Percentiles rank a stretch among this genome's conserved stretches.
Evolutionary conservation across 2,329 filamentous ascomycete species (phyloP).

Genomic region (Fusarium foetens): DNA sequence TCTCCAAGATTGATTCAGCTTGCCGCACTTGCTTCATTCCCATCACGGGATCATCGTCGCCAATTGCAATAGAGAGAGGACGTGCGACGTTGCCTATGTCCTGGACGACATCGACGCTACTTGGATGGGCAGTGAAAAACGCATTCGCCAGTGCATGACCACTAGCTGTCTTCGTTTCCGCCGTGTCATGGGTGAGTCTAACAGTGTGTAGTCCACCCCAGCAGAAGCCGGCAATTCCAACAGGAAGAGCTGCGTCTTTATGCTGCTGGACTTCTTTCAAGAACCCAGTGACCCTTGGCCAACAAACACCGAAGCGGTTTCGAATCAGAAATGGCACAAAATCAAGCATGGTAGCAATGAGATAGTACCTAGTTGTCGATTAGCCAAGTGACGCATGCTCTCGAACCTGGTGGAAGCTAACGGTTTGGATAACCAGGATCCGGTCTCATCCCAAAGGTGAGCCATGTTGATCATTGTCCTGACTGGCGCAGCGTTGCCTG

Average conservation of each 20-base stretch:
- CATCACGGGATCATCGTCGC: not conserved
- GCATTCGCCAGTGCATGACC: not conserved
- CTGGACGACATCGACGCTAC: not conserved
- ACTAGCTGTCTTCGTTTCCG: not conserved
- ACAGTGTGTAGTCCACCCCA: constrained; percentile 69
- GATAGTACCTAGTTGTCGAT: not conserved
- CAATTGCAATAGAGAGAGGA: not conserved
- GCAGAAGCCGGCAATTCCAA: constrained; percentile 69
- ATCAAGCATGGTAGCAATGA: not conserved
- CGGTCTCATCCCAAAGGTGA: not conserved
- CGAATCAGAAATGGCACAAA: constrained; percentile 3
- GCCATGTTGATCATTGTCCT: not conserved
- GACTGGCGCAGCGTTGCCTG: not conserved
- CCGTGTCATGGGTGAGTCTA: constrained; percentile 53
- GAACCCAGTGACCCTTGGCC: constrained; percentile 51
- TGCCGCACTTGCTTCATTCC: not conserved
- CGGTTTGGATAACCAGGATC: not conserved
- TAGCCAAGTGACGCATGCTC: too few relatives aligned
- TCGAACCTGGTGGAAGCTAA: too few relatives aligned
- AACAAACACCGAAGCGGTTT: constrained; percentile 47
- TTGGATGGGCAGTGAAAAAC: not conserved
- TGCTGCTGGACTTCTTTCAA: constrained; percentile 51
- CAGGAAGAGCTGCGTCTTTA: constrained; percentile 44
- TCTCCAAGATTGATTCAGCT: not conserved
- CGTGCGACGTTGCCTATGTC: not conserved